These are phyloP conservation scores for Pascua sp. DNA, from an alignment of 1,284 basidiomycete species.

Conservation along the genomic window DNA sequence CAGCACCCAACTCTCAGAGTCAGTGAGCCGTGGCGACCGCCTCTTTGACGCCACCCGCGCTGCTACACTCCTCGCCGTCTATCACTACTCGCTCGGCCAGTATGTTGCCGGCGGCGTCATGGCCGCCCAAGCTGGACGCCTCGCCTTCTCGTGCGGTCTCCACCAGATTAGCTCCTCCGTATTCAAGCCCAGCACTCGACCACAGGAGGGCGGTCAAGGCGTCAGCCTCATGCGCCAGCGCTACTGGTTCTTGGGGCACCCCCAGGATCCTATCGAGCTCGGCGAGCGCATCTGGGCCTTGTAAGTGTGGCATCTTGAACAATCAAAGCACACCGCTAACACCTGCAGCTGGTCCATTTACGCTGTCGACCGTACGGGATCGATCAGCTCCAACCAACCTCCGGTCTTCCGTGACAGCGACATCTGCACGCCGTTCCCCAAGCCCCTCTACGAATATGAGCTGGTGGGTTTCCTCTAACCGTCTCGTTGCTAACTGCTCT, in stretches of 20 bases:
- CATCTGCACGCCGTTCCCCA: conserved; percentile 38
- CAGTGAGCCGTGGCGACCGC: conserved; percentile 27
- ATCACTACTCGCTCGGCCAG: conserved; percentile 32
- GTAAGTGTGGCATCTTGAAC: conserved; percentile 20
- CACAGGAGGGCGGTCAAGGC: conserved; percentile 5
- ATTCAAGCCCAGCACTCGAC: conserved; percentile 16
- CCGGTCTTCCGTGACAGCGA: conserved; percentile 28
- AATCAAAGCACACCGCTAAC: not conserved
- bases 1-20: conserved; percentile 26
- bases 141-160: conserved; percentile 36
- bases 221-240: conserved; percentile 31
- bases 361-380: conserved; percentile 28
- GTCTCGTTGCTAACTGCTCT: not conserved
- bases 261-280: conserved; percentile 34
- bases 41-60: conserved; percentile 39
- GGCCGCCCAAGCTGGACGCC: conserved; percentile 29
- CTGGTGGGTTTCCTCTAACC: conserved; percentile 4
- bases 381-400: conserved; percentile 35
- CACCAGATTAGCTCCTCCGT: conserved; percentile 30
- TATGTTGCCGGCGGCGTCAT: conserved; percentile 42
- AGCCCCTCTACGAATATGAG: conserved; percentile 40
- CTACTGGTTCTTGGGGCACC: conserved; percentile 27
- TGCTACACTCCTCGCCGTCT: conserved; percentile 33
- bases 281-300: conserved; percentile 44
- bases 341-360: conserved; percentile 35